A percentile compares a stretch with the other conserved stretches of the same genome.
Evolutionary conservation across 1,284 basidiomycete genomes (phyloP).

Genomic region (Irpex sp.): DNA sequence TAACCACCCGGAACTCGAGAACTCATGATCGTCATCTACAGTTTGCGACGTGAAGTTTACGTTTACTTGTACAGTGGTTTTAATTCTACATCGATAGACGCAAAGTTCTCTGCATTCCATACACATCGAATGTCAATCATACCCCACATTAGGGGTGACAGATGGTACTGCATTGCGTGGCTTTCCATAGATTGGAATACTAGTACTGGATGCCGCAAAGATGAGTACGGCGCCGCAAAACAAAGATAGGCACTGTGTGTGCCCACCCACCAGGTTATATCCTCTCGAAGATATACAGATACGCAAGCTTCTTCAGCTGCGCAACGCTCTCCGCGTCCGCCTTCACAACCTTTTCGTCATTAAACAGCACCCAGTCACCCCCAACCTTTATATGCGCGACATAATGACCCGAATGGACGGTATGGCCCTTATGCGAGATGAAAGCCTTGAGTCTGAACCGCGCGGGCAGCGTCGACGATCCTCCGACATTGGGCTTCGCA

Average conservation of each 20-base stretch:
- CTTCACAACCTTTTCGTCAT: constrained; percentile 93
- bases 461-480: constrained; percentile 65
- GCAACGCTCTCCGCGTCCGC: constrained; percentile 73
- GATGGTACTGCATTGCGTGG: too few relatives aligned
- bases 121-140: too few relatives aligned
- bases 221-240: not conserved
- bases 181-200: too few relatives aligned
- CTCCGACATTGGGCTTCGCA: constrained; percentile 27
- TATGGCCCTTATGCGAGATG: constrained; percentile 95
- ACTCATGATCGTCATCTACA: too few relatives aligned
- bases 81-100: too few relatives aligned
- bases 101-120: too few relatives aligned
- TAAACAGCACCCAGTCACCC: constrained; percentile 82
- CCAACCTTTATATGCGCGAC: constrained; percentile 70
- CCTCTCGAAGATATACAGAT: constrained; percentile 85
- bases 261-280: constrained; percentile 28
- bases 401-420: constrained; percentile 93
- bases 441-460: constrained; percentile 84
- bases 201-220: too few relatives aligned
- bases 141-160: too few relatives aligned
- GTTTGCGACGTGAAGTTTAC: too few relatives aligned
- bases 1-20: too few relatives aligned
- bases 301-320: constrained; percentile 74
- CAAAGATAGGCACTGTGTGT: too few relatives aligned
- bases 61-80: too few relatives aligned